Evolutionary conservation across 2,329 filamentous ascomycete species (phyloP), one percentile per base, ranked within the genome.

Genomic region (Arthrinium puccinioides): DNA sequence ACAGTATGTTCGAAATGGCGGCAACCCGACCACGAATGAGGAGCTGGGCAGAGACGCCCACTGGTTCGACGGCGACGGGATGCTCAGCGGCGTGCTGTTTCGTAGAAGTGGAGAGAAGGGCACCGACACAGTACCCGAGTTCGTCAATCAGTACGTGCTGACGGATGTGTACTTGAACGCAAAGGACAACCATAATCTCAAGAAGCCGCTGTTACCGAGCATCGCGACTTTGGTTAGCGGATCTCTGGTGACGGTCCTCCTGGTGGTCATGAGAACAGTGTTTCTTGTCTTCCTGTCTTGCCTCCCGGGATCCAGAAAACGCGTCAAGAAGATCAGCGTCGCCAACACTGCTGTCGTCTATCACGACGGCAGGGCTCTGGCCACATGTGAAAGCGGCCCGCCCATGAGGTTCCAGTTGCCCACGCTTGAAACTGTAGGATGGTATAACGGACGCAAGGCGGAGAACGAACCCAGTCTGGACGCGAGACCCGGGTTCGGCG

Each of bases 31-130:
- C 7, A 69, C 69, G 20, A 79, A 84, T 40, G 63, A 73, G 16
- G 73, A 82, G 37, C 54, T 76, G 3, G 70, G 69, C 26, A 68
- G 78, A 44, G 77, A 82, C 51, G 71, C 76, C 8, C 82, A 86
- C 52, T 85, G 80, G 80, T 86, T 86, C 43, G 82, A 86, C 47
- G 82, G 82, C 21, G 81, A 86, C 52, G 82, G 82, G 5, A 86
- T 86, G 82, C 70, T 86, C 9, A 74, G 74, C 21, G 82, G 82
- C 2, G 79, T 86, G 1, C 65, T 66, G 14, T 86, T 83, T 52
- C 62, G 62, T 20, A 64, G 63, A 7, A 36, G 20, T 3, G 57
- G 58, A 3, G 56, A 60, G 6, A 53, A 64, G 3, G 56, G 56
- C 3, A 44, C 50, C 0, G 45, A 56, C 3, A 66, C 81, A 2